Conservation (phyloP, 192 early-diverging fungal genomes). For the Dimargaris cristalligena region DNA sequence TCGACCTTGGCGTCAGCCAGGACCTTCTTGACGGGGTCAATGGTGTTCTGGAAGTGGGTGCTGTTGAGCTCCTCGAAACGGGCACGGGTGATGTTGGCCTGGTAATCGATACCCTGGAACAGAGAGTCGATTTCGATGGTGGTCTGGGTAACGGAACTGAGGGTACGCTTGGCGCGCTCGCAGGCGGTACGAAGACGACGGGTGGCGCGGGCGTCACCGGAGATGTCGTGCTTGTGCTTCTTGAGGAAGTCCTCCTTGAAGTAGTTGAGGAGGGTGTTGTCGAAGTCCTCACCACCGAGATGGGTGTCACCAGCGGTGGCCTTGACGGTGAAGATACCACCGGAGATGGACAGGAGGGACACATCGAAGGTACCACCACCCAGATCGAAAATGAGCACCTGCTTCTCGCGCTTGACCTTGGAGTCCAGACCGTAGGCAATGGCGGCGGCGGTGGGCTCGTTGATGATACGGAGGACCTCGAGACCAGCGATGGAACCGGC, state of each 20-base stretch:
- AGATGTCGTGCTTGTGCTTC: conserved; percentile 58
- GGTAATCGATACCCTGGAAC: conserved; percentile 58
- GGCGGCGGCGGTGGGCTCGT: conserved; percentile 81
- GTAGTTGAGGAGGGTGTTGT: conserved; percentile 39
- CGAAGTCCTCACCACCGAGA: conserved; percentile 73
- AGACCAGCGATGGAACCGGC: conserved; percentile 74
- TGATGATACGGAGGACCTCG: conserved; percentile 76
- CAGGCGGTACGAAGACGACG: conserved; percentile 59
- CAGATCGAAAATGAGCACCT: conserved; percentile 65
- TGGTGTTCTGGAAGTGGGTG: conserved; percentile 41
- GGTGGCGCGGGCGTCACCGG: conserved; percentile 50
- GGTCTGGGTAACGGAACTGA: conserved; percentile 54
- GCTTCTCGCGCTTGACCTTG: conserved; percentile 54
- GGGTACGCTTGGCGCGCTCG: conserved; percentile 59
- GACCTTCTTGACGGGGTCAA: conserved; percentile 54
- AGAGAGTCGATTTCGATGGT: conserved; percentile 59
- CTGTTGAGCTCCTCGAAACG: conserved; percentile 65
- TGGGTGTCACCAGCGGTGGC: conserved; percentile 70
- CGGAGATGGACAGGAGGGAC: conserved; percentile 56
- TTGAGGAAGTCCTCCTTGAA: conserved; percentile 38
- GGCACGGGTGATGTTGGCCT: conserved; percentile 59
- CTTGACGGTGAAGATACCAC: conserved; percentile 66
- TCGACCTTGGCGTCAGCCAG: conserved; percentile 56
- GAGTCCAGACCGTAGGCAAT: conserved; percentile 73
- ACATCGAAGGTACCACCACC: conserved; percentile 82